Evolutionary conservation across 2,329 filamentous ascomycete species (phyloP).

Genomic region (Elsinoe ampelina): DNA sequence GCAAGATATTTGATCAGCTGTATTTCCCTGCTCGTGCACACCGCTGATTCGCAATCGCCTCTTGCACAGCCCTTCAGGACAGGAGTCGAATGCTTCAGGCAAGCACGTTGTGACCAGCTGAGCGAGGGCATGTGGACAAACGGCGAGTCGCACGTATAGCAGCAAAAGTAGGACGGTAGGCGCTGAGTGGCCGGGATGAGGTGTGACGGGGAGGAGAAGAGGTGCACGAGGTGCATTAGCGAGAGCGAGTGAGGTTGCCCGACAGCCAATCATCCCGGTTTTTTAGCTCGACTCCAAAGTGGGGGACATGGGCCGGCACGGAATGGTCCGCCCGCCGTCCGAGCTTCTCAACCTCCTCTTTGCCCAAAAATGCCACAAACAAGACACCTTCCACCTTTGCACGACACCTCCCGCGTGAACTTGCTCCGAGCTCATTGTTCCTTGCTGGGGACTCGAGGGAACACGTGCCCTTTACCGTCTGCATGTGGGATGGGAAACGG

Average conservation of each 20-base stretch:
- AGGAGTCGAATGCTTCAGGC: not conserved
- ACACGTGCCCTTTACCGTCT: conserved; percentile 2
- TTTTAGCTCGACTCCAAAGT: too few species aligned
- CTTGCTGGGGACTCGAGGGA: conserved; percentile 1
- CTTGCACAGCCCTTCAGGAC: not conserved
- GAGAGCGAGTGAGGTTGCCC: conserved; percentile 7
- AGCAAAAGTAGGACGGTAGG: conserved; percentile 12
- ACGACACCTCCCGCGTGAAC: conserved; percentile 6
- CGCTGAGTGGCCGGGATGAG: conserved; percentile 2
- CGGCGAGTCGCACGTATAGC: conserved; percentile 1
- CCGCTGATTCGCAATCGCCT: conserved; percentile 5
- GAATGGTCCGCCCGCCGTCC: conserved; percentile 11
- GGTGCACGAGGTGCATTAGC: conserved; percentile 11
- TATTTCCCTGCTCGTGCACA: not conserved
- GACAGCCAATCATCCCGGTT: conserved; percentile 11
- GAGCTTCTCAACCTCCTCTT: conserved; percentile 8
- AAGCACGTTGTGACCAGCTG: conserved; percentile 5
- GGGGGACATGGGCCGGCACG: too few species aligned
- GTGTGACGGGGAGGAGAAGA: conserved; percentile 9
- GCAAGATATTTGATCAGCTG: not conserved
- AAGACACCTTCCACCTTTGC: conserved; percentile 4
- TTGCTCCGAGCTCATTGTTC: conserved; percentile 4
- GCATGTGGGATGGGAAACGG: not conserved
- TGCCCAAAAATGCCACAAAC: not conserved
- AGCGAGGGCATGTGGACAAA: conserved; percentile 6